Percentiles rank a stretch among this genome's conserved stretches.
These are phyloP conservation scores for Juglanconis juglandina DNA, from an alignment of 2,329 filamentous ascomycete genomes.

Conservation along the genomic window DNA sequence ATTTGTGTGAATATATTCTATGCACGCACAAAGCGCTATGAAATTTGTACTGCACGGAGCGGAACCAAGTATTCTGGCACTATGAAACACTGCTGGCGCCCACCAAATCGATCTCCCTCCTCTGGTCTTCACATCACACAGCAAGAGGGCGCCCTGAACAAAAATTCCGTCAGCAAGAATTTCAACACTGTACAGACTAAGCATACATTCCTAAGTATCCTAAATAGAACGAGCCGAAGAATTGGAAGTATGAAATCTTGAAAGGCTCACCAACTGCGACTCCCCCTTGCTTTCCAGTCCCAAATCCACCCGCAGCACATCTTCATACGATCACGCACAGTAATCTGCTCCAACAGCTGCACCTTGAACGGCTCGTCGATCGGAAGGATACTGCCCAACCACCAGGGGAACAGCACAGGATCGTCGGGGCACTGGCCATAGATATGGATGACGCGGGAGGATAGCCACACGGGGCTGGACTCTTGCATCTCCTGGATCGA, in stretches of 20 bases:
- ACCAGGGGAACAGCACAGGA: conserved; percentile 78
- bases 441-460: conserved; percentile 65
- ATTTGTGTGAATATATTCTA: too few relatives aligned
- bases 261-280: conserved; percentile 8
- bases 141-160: not conserved
- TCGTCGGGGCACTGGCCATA: conserved; percentile 78
- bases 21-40: too few relatives aligned
- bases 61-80: not conserved
- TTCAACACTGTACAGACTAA: not conserved
- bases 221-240: not conserved
- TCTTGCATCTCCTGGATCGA: conserved; percentile 69
- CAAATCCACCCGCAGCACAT: conserved; percentile 77
- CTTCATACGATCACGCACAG: conserved; percentile 77
- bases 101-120: not conserved
- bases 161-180: not conserved
- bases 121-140: not conserved
- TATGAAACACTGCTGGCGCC: not conserved
- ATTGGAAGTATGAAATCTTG: not conserved
- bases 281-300: conserved; percentile 54
- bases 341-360: conserved; percentile 65
- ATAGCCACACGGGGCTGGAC: conserved; percentile 70
- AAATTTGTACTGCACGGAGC: too few relatives aligned
- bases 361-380: conserved; percentile 79
- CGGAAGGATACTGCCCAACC: conserved; percentile 81
- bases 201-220: not conserved